Evolutionary conservation across 805 yeast species (phyloP), one percentile per base, ranked within the genome.

Genomic region (Lipomyces orientalis): DNA sequence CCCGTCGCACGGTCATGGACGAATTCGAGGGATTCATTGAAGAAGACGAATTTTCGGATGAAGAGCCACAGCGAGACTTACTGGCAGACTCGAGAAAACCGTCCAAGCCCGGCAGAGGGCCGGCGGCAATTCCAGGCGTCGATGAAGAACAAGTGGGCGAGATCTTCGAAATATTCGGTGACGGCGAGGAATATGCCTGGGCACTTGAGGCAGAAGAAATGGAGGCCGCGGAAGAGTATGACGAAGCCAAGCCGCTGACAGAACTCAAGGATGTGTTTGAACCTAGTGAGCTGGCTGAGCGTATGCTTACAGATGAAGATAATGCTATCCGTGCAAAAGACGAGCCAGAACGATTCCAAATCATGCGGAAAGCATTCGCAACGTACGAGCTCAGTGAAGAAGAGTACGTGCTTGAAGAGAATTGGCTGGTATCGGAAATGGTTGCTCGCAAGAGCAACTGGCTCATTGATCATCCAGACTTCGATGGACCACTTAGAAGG

Each of bases 161-260:
- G 78, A 86, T 95, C 76, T 93, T 88, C 75, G 99, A 95, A 77
- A 91, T 95, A 14, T 95, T 95, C 77, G 99, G 99, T 72, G 96
- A 93, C 78, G 99, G 99, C 61, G 93, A 88, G 71, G 98, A 94
- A 76, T 95, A 95, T 79, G 97, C 91, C 65, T 95, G 99, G 98
- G 99, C 99, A 12, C 82, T 95, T 64, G 97, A 92, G 75, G 95
- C 91, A 35, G 97, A 93, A 79, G 88, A 86, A n/a, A 84, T 82
- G 59, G 81, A 81, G n/a, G 87, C 82, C 57, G 75, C 76, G 9
- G 81, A 76, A 29, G 75, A 65, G n/a, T 75, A 72, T 25, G 76
- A 71, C 33, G 78, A 74, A 22, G 79, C 76, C 55, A 78, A 73
- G 12, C 79, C 73, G 34, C 54, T 60, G 25, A 64, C 69, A 16